Conservation (phyloP, 768 basidiomycete genomes). For the Naganishia onofrii region DNA sequence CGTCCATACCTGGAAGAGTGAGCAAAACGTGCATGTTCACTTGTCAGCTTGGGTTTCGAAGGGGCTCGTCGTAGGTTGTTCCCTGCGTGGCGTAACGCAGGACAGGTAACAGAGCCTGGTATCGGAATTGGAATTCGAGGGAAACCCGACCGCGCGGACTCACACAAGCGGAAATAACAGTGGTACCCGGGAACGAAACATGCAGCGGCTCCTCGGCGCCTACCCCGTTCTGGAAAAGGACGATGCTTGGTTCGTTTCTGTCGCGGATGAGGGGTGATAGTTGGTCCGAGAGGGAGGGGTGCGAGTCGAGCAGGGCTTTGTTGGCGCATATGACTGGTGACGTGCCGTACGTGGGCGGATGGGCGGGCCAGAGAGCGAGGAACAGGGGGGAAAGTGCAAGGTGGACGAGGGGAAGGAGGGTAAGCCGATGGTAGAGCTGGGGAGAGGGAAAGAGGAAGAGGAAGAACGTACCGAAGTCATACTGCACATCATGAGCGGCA, state of each 20-base stretch:
- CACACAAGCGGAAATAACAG: constrained; percentile 47
- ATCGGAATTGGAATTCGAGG: no score
- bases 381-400: neutral
- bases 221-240: constrained; percentile 49
- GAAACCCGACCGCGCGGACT: no score
- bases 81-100: no score
- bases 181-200: constrained; percentile 40
- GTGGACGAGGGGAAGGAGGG: no score
- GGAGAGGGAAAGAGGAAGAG: neutral
- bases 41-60: no score
- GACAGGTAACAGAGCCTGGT: no score
- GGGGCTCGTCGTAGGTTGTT: no score
- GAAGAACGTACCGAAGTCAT: constrained; percentile 23
- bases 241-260: constrained; percentile 40
- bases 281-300: constrained; percentile 43
- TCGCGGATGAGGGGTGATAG: constrained; percentile 37
- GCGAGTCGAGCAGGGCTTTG: constrained; percentile 49
- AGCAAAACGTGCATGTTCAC: no score
- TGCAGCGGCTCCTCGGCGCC: constrained; percentile 49
- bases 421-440: neutral
- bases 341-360: neutral
- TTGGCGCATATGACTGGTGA: constrained; percentile 45
- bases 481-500: constrained; percentile 34
- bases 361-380: no score
- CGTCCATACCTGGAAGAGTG: constrained; percentile 42